Evolutionary conservation across 2,329 filamentous ascomycete genomes (phyloP), one percentile per base, ranked within the genome.

Genomic region (Microsporum audouinii): DNA sequence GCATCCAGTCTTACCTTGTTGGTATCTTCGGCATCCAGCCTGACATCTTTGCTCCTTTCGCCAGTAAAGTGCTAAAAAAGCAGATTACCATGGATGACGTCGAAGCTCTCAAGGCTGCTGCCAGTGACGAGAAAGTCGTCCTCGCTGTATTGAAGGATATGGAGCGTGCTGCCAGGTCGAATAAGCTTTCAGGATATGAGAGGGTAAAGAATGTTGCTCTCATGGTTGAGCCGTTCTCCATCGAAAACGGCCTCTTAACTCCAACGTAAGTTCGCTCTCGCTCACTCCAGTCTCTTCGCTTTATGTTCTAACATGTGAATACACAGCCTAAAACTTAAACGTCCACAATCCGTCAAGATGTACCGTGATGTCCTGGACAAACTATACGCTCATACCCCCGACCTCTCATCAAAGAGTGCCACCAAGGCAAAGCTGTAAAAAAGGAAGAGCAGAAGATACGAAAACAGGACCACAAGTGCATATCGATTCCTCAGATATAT

Each of bases 171-270:
- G 90, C 84, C 49, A 88, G 83, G 77, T 87, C 86, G 76, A 84
- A 88, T 74, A 95, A 94, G 77, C 91, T 99, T 74, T 94, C 95
- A 71, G 89, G 86, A 66, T 97, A 88, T 68, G 94, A 99, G 80
- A 84, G 84, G 65, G 86, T 97, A 55, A 84, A 82, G 72, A 88
- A 86, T 67, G 81, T 87, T 61, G 76, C 87, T 64, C 76, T 99
- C 66, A 86, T 88, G 68, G 68, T 96, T 12, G 94, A 99, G 63
- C 94, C 94, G 1, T 97, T 99, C 69, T 89, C 85, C 0, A 85
- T 97, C 65, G 91, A 96, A 58, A 99, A 99, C 71, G 88, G 95
- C 75, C 80, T 96, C 57, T 77, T 79, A 65, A 79, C 77, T 5
- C 77, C 77, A 8, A 79, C 77, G 72, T 78, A 68, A 70, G 76